Evolutionary conservation across 805 yeast genomes (phyloP).

Genomic region (Teunomyces aglyptinius): DNA sequence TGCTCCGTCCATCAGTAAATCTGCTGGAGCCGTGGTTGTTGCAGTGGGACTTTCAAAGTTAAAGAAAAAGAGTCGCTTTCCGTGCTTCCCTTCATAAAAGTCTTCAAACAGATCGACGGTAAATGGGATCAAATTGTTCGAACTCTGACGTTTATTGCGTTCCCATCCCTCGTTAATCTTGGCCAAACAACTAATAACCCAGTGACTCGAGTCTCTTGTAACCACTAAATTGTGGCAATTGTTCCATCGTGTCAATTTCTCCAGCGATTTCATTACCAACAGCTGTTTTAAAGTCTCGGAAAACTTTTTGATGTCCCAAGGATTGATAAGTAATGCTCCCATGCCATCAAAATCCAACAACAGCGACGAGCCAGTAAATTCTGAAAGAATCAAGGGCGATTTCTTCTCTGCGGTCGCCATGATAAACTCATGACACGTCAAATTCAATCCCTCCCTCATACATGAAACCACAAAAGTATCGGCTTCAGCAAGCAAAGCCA

Average conservation of each 20-base stretch:
- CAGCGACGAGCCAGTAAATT: constrained; percentile 92
- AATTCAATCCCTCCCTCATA: constrained; percentile 94
- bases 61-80: constrained; percentile 50
- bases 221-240: constrained; percentile 56
- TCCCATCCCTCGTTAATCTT: constrained; percentile 49
- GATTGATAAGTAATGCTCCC: constrained; percentile 80
- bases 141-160: constrained; percentile 26
- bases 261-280: constrained; percentile 62
- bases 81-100: constrained; percentile 24
- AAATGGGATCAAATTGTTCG: constrained; percentile 28
- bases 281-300: constrained; percentile 62
- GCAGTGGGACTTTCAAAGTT: constrained; percentile 47
- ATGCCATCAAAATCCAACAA: constrained; percentile 51
- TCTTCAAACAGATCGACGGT: constrained; percentile 30
- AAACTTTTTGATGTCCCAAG: constrained; percentile 78
- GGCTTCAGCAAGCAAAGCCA: constrained; percentile 84
- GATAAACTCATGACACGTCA: constrained; percentile 92
- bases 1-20: constrained; percentile 9
- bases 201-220: constrained; percentile 66
- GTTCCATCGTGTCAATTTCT: constrained; percentile 61
- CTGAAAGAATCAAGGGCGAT: constrained; percentile 84
- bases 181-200: constrained; percentile 63
- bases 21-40: constrained; percentile 11
- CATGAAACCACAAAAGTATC: constrained; percentile 85
- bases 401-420: constrained; percentile 68